phyloP scores from a whole-genome alignment of 225 moss, liverwort and hornwort genomes.

The Lunularia cruciata region DNA sequence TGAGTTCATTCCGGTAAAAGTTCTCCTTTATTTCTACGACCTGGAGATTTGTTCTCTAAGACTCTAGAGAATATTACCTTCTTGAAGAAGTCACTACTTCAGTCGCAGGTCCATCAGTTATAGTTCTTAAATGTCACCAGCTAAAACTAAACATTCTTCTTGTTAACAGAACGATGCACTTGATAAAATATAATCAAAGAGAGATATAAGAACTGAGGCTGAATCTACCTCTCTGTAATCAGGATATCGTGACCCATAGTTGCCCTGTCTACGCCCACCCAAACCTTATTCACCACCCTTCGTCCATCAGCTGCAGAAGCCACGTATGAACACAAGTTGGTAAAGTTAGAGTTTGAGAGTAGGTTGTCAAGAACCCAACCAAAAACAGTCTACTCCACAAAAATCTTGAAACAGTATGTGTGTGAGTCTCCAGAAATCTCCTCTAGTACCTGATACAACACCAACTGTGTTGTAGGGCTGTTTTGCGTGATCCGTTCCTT shows the following conservation, averaged over 20 bases:
- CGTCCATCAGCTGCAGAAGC: slow-evolving; percentile 30
- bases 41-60: neutral
- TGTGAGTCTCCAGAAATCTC: too few relatives aligned
- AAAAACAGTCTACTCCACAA: too few relatives aligned
- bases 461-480: slow-evolving; percentile 20
- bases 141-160: neutral
- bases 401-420: too few relatives aligned
- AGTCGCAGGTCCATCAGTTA: too few relatives aligned
- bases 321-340: too few relatives aligned
- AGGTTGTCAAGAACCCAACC: too few relatives aligned
- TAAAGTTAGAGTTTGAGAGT: too few relatives aligned
- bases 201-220: too few relatives aligned
- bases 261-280: neutral
- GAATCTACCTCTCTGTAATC: slow-evolving; percentile 21
- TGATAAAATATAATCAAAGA: neutral
- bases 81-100: neutral
- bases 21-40: too few relatives aligned
- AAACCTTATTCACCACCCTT: slow-evolving; percentile 7
- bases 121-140: too few relatives aligned
- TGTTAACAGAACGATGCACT: neutral
- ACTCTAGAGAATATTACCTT: neutral
- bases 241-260: slow-evolving; percentile 16
- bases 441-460: slow-evolving; percentile 14
- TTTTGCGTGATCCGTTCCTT: neutral
- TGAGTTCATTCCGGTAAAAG: too few relatives aligned